These are phyloP conservation scores for Flaveria brownii DNA, from an alignment of 129 eudicot species.

Conservation along the genomic window DNA sequence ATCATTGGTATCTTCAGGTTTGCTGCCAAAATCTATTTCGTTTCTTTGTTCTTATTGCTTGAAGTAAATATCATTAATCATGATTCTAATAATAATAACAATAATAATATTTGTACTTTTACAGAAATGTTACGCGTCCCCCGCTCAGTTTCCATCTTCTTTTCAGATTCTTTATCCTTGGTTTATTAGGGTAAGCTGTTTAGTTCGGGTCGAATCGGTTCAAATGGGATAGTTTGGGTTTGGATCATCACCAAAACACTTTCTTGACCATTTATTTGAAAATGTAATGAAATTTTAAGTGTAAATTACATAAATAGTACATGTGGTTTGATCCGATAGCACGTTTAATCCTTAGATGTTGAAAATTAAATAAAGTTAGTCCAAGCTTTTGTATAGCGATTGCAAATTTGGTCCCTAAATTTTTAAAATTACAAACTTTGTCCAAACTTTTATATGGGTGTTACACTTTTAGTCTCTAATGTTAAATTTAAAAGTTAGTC, in stretches of 20 bases:
- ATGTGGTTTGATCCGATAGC: too few relatives aligned
- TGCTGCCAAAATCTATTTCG: not conserved
- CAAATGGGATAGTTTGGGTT: not conserved
- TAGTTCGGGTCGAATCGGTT: not conserved
- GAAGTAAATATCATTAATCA: not conserved
- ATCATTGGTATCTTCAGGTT: slow-evolving; percentile 39
- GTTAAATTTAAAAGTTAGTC: too few relatives aligned
- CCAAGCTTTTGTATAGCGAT: too few relatives aligned
- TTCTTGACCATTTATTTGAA: too few relatives aligned
- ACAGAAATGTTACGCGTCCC: slow-evolving; percentile 29
- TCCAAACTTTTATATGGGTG: too few relatives aligned
- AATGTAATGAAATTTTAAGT: too few relatives aligned
- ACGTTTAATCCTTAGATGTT: too few relatives aligned
- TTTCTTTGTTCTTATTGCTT: not conserved
- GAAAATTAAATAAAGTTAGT: too few relatives aligned
- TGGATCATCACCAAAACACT: not conserved
- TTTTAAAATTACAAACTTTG: too few relatives aligned
- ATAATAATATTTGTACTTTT: not conserved
- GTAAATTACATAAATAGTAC: too few relatives aligned
- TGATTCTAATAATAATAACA: not conserved
- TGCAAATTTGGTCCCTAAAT: too few relatives aligned
- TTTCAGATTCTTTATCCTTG: slow-evolving; percentile 43
- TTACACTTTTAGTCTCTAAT: too few relatives aligned
- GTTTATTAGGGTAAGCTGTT: slow-evolving; percentile 36
- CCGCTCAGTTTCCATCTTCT: slow-evolving; percentile 31